Evolutionary conservation across 2,329 filamentous ascomycete species (phyloP).

Genomic region (Stachybotrys elegans): DNA sequence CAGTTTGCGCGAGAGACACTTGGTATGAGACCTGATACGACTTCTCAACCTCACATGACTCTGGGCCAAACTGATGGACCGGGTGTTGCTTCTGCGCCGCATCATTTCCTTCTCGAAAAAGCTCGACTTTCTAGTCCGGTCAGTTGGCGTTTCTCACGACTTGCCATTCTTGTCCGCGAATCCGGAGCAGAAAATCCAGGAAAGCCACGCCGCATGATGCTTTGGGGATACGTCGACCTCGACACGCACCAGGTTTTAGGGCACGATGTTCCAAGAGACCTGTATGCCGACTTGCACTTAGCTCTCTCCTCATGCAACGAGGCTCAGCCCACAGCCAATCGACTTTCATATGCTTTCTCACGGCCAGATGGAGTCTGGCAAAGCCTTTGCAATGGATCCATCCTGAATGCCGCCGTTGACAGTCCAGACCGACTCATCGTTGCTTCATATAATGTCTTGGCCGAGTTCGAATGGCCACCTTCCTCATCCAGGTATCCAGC

Average conservation of each 20-base stretch:
- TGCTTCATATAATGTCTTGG: conserved; percentile 49
- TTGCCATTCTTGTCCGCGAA: conserved; percentile 51
- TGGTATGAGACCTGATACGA: conserved; percentile 17
- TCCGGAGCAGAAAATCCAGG: too few relatives aligned
- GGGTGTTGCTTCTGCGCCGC: conserved; percentile 35
- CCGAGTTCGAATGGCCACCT: conserved; percentile 44
- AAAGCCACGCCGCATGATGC: conserved; percentile 55
- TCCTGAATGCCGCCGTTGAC: too few relatives aligned
- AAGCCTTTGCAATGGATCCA: too few relatives aligned
- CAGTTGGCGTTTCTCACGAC: conserved; percentile 40
- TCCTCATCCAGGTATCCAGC: conserved; percentile 34
- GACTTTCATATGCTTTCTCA: too few relatives aligned
- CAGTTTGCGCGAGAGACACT: conserved; percentile 33
- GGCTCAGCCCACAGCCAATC: too few relatives aligned
- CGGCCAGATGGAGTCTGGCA: too few relatives aligned
- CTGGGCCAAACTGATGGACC: conserved; percentile 56
- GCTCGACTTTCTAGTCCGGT: conserved; percentile 40
- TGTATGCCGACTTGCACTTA: not conserved
- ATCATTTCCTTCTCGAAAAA: conserved; percentile 49
- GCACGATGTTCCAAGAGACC: not conserved
- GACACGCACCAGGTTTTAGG: conserved; percentile 7
- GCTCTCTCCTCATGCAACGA: too few relatives aligned
- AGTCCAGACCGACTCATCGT: conserved; percentile 26
- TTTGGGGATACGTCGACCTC: conserved; percentile 48
- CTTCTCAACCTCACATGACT: conserved; percentile 48